Evolutionary conservation across 1,139 yeast genomes (phyloP), one percentile per base, ranked within the genome.

Genomic region (Nadsonia commutata): DNA sequence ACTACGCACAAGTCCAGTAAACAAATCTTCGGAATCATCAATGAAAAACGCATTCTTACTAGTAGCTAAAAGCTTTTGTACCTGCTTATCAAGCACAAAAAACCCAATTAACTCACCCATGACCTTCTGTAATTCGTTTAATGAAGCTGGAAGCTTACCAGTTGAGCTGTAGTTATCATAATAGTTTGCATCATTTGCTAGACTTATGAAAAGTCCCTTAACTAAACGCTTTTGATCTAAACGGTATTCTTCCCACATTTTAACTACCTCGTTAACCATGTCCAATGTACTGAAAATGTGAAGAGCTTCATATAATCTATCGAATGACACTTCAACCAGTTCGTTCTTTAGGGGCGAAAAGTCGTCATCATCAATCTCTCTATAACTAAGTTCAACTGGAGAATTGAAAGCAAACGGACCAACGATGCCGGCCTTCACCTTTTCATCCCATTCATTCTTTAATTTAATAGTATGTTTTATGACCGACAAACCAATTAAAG

Each of bases 301-400:
- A 20, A 84, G 74, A 4, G 94, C 80, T 60, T 90, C 96, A 58
- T 76, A 83, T 20, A 90, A 66, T 11, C 86, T 80, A 16, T 78
- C 71, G 43, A 86, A 62, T 46, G 79, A 78, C 27, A 81, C 68
- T 18, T 67, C 66, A 20, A 76, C 58, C 11, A 61, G 58, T 8
- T 63, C 60, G 46, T 73, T 75, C 4, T 66, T 50, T 37, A 59
- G 31, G 5, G 44, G 44, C n/a, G 39, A 40, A 39, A 42, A 46
- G 39, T 52, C 60, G 38, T 63, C 57, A n/a, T 55, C 58, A 19
- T 65, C 62, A 0, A 80, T 71, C 46, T 76, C 78, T 52, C 94
- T 67, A 58, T 81, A 67, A 3, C 86, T 75, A 13, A 77, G 61
- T 59, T 88, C 97, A 6, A 86, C 84, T 0, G 95, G 85, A 0